Conservation (phyloP, 495 filamentous ascomycete genomes). For the Rhizodiscina lignyota region DNA sequence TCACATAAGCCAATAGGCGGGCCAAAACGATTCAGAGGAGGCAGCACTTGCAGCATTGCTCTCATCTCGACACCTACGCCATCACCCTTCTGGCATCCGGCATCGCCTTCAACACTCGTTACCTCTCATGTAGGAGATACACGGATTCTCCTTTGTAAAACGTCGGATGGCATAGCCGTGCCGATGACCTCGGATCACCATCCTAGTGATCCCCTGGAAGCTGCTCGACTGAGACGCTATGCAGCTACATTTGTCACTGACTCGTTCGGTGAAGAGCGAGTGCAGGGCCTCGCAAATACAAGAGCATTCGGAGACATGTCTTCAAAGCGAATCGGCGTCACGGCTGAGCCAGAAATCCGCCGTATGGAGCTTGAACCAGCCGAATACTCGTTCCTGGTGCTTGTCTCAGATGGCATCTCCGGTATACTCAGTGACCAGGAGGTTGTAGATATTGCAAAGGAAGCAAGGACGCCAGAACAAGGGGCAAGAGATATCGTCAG, state of each 20-base stretch:
- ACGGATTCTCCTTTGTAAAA: slow-evolving; percentile 71
- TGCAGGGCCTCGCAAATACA: slow-evolving; percentile 84
- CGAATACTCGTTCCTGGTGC: slow-evolving; percentile 73
- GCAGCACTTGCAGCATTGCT: slow-evolving; percentile 75
- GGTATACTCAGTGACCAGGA: slow-evolving; percentile 78
- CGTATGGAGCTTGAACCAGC: slow-evolving; percentile 59
- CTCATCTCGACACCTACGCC: slow-evolving; percentile 84
- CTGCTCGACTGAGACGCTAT: slow-evolving; percentile 67
- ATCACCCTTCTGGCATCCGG: slow-evolving; percentile 87
- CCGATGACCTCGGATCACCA: slow-evolving; percentile 82
- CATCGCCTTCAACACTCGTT: slow-evolving; percentile 64
- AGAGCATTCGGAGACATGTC: slow-evolving; percentile 84
- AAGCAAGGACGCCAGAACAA: slow-evolving; percentile 77
- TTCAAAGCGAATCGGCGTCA: slow-evolving; percentile 82
- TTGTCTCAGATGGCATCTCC: slow-evolving; percentile 76
- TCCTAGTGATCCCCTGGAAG: slow-evolving; percentile 70
- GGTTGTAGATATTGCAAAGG: slow-evolving; percentile 88
- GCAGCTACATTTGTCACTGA: slow-evolving; percentile 80
- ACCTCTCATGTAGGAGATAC: slow-evolving; percentile 90
- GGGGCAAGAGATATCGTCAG: slow-evolving; percentile 60
- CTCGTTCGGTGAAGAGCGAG: slow-evolving; percentile 92
- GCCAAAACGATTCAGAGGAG: slow-evolving; percentile 67
- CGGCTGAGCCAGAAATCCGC: slow-evolving; percentile 75
- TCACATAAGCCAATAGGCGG: slow-evolving; percentile 38
- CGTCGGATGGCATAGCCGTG: slow-evolving; percentile 54